Evolutionary conservation across 768 basidiomycete genomes (phyloP).

Genomic region (Leccinum arenicola): DNA sequence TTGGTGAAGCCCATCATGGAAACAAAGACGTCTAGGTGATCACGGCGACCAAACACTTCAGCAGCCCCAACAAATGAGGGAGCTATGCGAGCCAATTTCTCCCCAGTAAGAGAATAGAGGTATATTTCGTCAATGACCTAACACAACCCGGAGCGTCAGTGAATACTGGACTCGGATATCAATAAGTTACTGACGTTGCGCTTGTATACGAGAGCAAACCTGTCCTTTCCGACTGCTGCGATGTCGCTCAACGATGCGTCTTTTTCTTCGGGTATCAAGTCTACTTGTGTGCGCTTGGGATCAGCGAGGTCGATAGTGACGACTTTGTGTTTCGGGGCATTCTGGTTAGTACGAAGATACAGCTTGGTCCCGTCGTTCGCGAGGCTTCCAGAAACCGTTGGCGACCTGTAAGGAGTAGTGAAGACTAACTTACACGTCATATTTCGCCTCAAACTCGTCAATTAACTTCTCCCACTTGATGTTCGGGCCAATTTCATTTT

Average conservation of each 20-base stretch:
- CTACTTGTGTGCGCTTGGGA: constrained; percentile 43
- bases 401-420: not conserved
- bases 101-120: constrained; percentile 57
- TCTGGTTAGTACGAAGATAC: constrained; percentile 62
- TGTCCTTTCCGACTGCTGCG: constrained; percentile 49
- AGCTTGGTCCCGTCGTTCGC: constrained; percentile 61
- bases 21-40: constrained; percentile 61
- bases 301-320: constrained; percentile 61
- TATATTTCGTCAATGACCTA: constrained; percentile 79
- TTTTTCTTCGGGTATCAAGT: constrained; percentile 68
- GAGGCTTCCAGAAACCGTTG: constrained; percentile 40
- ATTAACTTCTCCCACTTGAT: constrained; percentile 74
- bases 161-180: not conserved
- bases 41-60: constrained; percentile 47
- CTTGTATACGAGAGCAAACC: constrained; percentile 63
- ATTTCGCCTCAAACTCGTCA: constrained; percentile 66
- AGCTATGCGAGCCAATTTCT: constrained; percentile 52
- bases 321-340: constrained; percentile 65
- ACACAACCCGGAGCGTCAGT: constrained; percentile 6
- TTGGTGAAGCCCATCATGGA: constrained; percentile 66
- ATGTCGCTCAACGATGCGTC: constrained; percentile 56
- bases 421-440: constrained; percentile 49
- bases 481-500: constrained; percentile 56
- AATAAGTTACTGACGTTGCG: constrained; percentile 53
- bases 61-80: constrained; percentile 68